phyloP scores from a whole-genome alignment of 331 rosid species.

The Erythrophleum ivorense region DNA sequence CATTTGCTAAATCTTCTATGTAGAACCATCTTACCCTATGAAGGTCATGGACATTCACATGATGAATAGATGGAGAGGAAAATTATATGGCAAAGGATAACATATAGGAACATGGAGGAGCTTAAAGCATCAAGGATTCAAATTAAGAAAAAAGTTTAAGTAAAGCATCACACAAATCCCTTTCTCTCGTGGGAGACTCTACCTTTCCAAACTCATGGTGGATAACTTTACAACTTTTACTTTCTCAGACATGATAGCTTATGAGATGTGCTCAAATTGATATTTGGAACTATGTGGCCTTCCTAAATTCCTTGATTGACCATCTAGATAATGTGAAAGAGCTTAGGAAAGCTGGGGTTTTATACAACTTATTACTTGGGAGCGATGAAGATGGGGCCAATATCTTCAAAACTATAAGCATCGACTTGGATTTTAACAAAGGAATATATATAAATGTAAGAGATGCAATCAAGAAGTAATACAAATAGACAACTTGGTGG shows the following conservation, averaged over 20 bases:
- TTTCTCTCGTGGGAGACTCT: background rate
- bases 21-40: too few relatives aligned
- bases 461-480: background rate
- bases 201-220: background rate
- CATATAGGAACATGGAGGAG: background rate
- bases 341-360: background rate
- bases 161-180: background rate
- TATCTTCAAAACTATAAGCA: slow-evolving; percentile 14
- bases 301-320: too few relatives aligned
- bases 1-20: too few relatives aligned
- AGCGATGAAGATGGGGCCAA: background rate
- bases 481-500: background rate
- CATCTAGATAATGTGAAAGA: too few relatives aligned
- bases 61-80: too few relatives aligned
- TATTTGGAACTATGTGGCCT: background rate
- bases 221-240: background rate
- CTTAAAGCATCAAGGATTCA: background rate
- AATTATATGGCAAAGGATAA: too few relatives aligned
- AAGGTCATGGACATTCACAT: too few relatives aligned
- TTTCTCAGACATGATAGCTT: background rate
- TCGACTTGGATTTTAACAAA: background rate
- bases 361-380: background rate
- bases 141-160: background rate
- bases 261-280: slow-evolving; percentile 1
- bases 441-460: background rate